phyloP scores from a whole-genome alignment of 2,329 filamentous ascomycete species.

The Nectriaceae sp. region DNA sequence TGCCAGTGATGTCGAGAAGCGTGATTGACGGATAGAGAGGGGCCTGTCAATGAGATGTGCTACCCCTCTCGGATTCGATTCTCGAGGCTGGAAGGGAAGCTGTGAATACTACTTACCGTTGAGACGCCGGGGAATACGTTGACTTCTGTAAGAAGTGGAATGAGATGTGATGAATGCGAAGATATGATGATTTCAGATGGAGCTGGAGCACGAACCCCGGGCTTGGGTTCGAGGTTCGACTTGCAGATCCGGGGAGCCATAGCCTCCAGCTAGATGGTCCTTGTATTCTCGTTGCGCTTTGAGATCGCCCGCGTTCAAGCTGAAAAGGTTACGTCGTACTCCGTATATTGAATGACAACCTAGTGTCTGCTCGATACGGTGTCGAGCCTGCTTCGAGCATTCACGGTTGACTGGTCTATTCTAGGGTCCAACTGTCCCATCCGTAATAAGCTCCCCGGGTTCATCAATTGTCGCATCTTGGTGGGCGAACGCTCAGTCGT shows the following conservation, averaged over 20 bases:
- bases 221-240: constrained; percentile 16
- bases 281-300: not conserved
- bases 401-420: not conserved
- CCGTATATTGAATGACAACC: not conserved
- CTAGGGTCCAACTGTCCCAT: constrained; percentile 1
- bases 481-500: constrained; percentile 24
- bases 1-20: constrained; percentile 17
- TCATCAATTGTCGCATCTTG: constrained; percentile 5
- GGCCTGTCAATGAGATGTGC: constrained; percentile 1
- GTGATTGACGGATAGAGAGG: constrained; percentile 9
- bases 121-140: not conserved
- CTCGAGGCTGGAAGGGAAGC: not conserved
- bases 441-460: not conserved
- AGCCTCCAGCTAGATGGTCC: not conserved
- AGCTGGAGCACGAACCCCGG: constrained; percentile 9
- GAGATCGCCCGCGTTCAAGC: not conserved
- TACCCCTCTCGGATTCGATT: not conserved
- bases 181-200: not conserved
- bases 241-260: constrained; percentile 17
- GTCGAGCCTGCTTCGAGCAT: not conserved
- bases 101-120: not conserved
- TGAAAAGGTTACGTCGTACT: too few relatives aligned
- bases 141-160: not conserved
- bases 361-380: not conserved
- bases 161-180: not conserved